Evolutionary conservation across 2,329 filamentous ascomycete species (phyloP), one percentile per base, ranked within the genome.

Genomic region (Calonectria leucothoes): DNA sequence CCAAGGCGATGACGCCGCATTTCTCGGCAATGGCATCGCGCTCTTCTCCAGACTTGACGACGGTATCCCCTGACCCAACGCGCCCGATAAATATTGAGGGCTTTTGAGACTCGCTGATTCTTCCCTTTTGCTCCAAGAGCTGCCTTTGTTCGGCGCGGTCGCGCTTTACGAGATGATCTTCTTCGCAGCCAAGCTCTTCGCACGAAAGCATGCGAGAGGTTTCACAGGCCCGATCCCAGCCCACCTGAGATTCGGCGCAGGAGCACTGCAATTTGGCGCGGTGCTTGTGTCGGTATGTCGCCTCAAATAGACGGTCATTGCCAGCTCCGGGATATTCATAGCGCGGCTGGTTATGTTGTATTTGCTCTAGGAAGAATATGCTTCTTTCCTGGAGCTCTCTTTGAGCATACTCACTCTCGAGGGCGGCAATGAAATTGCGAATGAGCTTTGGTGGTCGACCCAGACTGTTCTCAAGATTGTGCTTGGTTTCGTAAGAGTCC

Each of bases 21-120:
- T 52, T 20, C 6, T 25, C 20, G 17, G 63, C 52, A 6, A 70
- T 29, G 6, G 17, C 29, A 6, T 70, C 63, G 14, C 29, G 51
- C 5, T 82, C 75, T 11, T 78, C 55, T 1, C 81, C 83, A 2
- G 81, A 82, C 29, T 83, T 86, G 68, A 87, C 81, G 1, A 87
- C 82, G 1, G 69, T 79, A 29, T 87, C 81, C 6, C 80, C 84
- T 0, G 85, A 87, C 0, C 81, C 86, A 0, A 87, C 75, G 0
- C 73, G 75, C 0, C 86, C 85, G 14, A 87, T 77, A 31, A 86
- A 82, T 0, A 87, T 70, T 0, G 14, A 35, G 0, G 75, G 76
- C 2, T 17, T 48, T 27, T 66, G 71, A 2, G 70, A 61, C 17
- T 61, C 61, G 1, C 37, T 27, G 1, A 23, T 15, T n/a, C 23